Evolutionary conservation across 306 rosid genomes (phyloP).

Genomic region (Gillenia trifoliata): DNA sequence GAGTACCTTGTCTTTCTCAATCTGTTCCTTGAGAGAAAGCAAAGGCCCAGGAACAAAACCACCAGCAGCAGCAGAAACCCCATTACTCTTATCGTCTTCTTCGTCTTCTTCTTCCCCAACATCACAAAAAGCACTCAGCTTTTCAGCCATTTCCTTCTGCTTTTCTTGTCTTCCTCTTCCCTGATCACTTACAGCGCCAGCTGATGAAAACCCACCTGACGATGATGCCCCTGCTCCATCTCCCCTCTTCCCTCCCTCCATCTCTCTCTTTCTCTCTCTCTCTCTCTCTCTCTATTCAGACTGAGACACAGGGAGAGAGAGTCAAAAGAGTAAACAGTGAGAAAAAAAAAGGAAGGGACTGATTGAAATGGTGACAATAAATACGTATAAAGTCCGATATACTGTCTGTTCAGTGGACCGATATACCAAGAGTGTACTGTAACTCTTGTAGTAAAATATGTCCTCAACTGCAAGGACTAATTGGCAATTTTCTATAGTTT

Average conservation of each 20-base stretch:
- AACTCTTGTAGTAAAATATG: no score
- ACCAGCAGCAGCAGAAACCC: slow-evolving; percentile 13
- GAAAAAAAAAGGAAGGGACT: not conserved
- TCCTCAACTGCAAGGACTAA: no score
- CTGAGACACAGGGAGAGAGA: not conserved
- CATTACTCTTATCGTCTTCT: slow-evolving; percentile 22
- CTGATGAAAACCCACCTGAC: slow-evolving; percentile 30
- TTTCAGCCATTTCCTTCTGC: slow-evolving; percentile 29
- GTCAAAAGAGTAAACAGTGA: not conserved
- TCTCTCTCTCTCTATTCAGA: not conserved
- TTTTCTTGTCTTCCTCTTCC: slow-evolving; percentile 27
- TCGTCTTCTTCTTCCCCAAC: slow-evolving; percentile 39
- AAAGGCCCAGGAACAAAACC: slow-evolving; percentile 81
- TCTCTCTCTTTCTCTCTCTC: slow-evolving; percentile 11
- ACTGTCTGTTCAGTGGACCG: no score
- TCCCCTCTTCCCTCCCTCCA: slow-evolving; percentile 60
- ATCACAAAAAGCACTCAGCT: slow-evolving; percentile 27
- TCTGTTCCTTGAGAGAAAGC: slow-evolving; percentile 90
- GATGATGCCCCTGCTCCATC: slow-evolving; percentile 60
- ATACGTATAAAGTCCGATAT: not conserved
- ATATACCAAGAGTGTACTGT: no score
- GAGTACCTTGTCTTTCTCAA: slow-evolving; percentile 82
- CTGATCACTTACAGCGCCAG: slow-evolving; percentile 29
- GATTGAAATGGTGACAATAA: not conserved
- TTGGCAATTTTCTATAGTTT: no score